Base-by-base conservation (phyloP, 1,284 basidiomycete genomes). In the Puccinia polysora region DNA sequence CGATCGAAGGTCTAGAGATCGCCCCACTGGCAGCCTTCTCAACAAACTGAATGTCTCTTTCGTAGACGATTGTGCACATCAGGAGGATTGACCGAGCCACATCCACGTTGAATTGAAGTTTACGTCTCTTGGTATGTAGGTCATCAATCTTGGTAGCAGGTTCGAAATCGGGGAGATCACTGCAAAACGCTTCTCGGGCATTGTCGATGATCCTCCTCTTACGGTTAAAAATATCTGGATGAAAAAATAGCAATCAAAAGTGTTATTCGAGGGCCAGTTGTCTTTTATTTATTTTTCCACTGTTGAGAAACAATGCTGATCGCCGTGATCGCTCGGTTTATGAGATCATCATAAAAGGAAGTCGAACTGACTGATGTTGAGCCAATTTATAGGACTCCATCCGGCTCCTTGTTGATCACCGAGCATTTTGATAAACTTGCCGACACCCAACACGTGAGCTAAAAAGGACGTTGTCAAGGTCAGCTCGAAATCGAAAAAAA, bases 341-440 rank as follows among this genome's bases (percentile, higher is more conserved):
- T 34, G 49, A 8, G 15, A 56, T n/a, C n/a, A n/a, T n/a, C n/a
- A n/a, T n/a, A 20, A 23, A 28, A 28, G 18, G 28, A 38, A 43
- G 43, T n/a, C 1, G 43, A 18, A 45, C 53, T 20, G 28, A 68
- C 65, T 68, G 52, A 68, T 68, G 43, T 68, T 56, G 23, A 68
- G 50, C 65, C 65, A 68, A 34, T 68, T 68, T 38, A 68, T 68
- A 36, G 55, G 52, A 47, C 52, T 45, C 65, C 65, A 68, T 25
- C 65, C 65, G 14, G 52, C 65, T 2, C 65, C 65, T 23, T 68
- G 43, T 10, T 50, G 52, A n/a, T 58, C 52, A 47, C 65, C 65
- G 4, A 68, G 53, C 43, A 56, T 45, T 14, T 43, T 30, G 20
- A 68, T 45, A n/a, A 68, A 32, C 34, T 68, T 68, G 20, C 52